Evolutionary conservation across 2,329 filamentous ascomycete species (phyloP).

Genomic region (Pestalotiopsis sp.): DNA sequence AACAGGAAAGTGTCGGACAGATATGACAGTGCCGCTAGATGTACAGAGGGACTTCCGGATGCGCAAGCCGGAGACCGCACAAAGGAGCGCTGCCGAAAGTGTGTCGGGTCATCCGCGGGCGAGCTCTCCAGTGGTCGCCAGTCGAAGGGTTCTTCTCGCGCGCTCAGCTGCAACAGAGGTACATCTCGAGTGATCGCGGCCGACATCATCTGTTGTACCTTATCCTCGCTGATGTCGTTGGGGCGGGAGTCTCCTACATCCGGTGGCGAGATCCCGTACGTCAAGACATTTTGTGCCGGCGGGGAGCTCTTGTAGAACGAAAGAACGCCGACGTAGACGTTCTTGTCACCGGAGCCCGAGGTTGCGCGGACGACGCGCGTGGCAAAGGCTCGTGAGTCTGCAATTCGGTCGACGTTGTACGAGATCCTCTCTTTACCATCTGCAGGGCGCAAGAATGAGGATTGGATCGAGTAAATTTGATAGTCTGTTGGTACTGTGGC

Average conservation of each 20-base stretch:
- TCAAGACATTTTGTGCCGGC: neutral
- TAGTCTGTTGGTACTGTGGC: neutral
- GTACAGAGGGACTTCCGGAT: neutral
- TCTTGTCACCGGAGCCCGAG: neutral
- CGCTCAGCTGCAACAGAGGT: neutral
- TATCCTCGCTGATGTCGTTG: neutral
- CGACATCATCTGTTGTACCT: neutral
- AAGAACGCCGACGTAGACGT: slow-evolving; percentile 15
- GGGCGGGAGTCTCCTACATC: neutral
- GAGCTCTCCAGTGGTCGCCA: neutral
- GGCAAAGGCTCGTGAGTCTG: slow-evolving; percentile 15
- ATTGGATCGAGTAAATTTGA: neutral
- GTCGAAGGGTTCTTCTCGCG: slow-evolving; percentile 6
- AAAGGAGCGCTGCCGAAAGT: neutral
- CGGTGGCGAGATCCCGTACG: neutral
- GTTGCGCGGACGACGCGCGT: slow-evolving; percentile 17
- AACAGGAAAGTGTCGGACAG: slow-evolving; percentile 16
- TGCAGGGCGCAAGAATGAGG: neutral
- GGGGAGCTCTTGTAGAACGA: slow-evolving; percentile 15
- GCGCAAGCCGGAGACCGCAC: neutral
- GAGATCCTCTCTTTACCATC: neutral
- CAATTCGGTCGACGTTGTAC: slow-evolving; percentile 15
- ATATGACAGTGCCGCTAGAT: slow-evolving; percentile 16
- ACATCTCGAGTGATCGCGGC: neutral
- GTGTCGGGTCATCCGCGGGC: neutral